Conservation (phyloP, 805 yeast species). For the Candida alai region DNA sequence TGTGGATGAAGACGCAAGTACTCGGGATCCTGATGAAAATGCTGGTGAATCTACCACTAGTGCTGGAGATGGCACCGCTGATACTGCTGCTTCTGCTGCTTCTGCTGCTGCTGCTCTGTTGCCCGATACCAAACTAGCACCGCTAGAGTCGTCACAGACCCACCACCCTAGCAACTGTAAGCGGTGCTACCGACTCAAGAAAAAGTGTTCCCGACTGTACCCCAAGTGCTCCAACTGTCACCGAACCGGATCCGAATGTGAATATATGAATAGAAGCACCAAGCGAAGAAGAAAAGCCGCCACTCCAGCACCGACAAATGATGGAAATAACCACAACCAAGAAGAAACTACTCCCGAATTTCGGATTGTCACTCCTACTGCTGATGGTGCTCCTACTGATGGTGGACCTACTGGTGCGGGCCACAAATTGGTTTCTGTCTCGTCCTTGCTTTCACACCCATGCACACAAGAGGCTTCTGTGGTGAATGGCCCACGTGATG, state of each 20-base stretch:
- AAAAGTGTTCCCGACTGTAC: conserved; percentile 36
- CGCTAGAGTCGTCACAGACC: conserved; percentile 10
- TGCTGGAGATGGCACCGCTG: background rate
- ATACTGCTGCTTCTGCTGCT: background rate
- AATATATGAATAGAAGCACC: conserved; percentile 30
- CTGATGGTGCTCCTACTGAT: conserved; percentile 2
- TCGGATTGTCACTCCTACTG: too few species aligned
- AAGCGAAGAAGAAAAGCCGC: conserved; percentile 17
- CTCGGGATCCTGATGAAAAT: background rate
- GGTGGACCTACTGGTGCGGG: conserved; percentile 8
- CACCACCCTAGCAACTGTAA: conserved; percentile 37
- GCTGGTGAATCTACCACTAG: background rate
- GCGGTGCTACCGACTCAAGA: conserved; percentile 40
- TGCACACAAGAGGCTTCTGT: background rate
- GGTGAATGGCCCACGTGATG: too few species aligned
- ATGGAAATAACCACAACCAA: background rate
- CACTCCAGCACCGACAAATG: background rate
- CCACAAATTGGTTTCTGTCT: conserved; percentile 20
- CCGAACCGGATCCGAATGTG: conserved; percentile 34
- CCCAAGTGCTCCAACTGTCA: conserved; percentile 37
- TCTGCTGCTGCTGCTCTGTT: background rate
- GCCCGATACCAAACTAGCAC: background rate
- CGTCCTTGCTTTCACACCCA: conserved; percentile 16
- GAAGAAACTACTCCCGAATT: too few species aligned
- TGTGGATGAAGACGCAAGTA: too few species aligned